Evolutionary conservation across 805 yeast species (phyloP), one percentile per base, ranked within the genome.

Genomic region (Myxozyma kluyveri): DNA sequence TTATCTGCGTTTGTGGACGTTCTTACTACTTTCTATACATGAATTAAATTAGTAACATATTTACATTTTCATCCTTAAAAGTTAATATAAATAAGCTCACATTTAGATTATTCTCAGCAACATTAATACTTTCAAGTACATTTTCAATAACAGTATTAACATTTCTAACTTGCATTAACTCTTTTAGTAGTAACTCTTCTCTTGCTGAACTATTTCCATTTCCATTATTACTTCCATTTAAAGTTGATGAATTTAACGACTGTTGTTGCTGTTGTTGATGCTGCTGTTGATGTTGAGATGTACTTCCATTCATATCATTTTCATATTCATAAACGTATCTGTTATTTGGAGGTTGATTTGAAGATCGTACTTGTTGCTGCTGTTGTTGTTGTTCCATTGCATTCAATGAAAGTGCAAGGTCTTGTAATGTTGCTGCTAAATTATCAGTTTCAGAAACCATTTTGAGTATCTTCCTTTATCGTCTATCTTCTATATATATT

Each of bases 1-100:
- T 52, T 55, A 44, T 66, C 66, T 12, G 66, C 63, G 40, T 64
- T 66, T 27, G 41, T 42, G 3, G 65, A 50, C 23, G 66, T 56
- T 2, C 37, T 24, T 23, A 53, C 48, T 32, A 63, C 61, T 4
- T 43, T 33, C 61, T 56, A 23, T 12, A 19, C n/a, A 31, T 14
- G 5, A 5, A 35, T 7, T 7, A 17, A 5, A 7, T 9, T 22
- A 35, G 14, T 33, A 31, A 31, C 10, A 31, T 31, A 31, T 31
- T 10, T 31, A 31, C 10, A 31, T 14, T 10, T 10, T 31, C 35
- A 31, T 10, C 6, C 5, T 21, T 43, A 23, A 46, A 6, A 50
- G 5, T 35, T 33, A 24, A 10, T 23, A 31, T 10, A 23, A 23
- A 36, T 14, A 29, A 33, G 46, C 57, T 5, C 31, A 55, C 59